These are phyloP conservation scores for Rhizomucor miehei DNA, from an alignment of 371 early-diverging fungal species.

Conservation along the genomic window DNA sequence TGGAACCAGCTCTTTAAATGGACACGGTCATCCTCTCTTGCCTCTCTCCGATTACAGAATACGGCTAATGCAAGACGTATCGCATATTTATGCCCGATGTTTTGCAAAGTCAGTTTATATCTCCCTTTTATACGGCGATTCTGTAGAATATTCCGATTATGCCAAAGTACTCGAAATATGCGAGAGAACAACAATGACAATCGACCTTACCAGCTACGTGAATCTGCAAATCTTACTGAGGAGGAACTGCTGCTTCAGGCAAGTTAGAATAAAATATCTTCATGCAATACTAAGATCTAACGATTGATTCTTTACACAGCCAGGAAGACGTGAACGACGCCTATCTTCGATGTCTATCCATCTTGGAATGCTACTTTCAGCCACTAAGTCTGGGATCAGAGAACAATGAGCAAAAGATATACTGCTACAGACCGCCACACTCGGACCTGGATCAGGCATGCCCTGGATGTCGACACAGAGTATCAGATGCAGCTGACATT, in stretches of 20 bases:
- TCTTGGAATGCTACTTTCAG: slow-evolving; percentile 65
- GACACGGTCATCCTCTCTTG: background rate
- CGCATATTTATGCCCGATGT: slow-evolving; percentile 51
- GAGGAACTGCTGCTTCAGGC: slow-evolving; percentile 18
- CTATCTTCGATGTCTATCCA: slow-evolving; percentile 50
- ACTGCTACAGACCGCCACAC: slow-evolving; percentile 66
- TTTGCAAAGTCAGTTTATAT: slow-evolving; percentile 66
- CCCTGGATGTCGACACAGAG: slow-evolving; percentile 33
- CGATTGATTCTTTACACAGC: slow-evolving; percentile 1
- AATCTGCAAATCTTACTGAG: slow-evolving; percentile 62
- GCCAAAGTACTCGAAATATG: slow-evolving; percentile 64
- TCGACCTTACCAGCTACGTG: slow-evolving; percentile 72
- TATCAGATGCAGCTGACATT: slow-evolving; percentile 49
- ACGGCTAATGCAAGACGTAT: slow-evolving; percentile 34
- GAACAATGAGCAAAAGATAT: slow-evolving; percentile 48
- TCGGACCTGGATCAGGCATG: slow-evolving; percentile 41
- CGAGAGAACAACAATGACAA: slow-evolving; percentile 61
- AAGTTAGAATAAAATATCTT: background rate
- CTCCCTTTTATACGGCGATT: slow-evolving; percentile 59
- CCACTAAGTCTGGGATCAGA: slow-evolving; percentile 46
- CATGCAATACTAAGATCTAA: no score
- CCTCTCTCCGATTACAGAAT: slow-evolving; percentile 23
- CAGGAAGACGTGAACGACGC: slow-evolving; percentile 49
- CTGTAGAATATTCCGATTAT: slow-evolving; percentile 57
- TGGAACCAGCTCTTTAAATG: background rate